These are phyloP conservation scores for Alternaria incomplexa DNA, from an alignment of 2,329 filamentous ascomycete species.

Conservation along the genomic window DNA sequence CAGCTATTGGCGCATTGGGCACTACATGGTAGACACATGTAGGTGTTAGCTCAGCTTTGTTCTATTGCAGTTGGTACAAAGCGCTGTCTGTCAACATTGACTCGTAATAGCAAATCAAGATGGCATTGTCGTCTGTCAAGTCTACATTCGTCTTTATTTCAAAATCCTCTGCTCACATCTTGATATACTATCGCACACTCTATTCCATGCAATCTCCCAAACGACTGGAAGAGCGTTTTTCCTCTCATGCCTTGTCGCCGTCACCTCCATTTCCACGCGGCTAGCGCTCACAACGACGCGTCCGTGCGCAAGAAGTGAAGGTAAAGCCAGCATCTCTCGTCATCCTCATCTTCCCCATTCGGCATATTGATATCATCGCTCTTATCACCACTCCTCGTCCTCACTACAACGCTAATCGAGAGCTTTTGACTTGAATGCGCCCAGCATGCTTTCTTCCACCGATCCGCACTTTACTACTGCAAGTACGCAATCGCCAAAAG, in stretches of 20 bases:
- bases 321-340: conserved; percentile 10
- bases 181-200: background rate
- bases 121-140: too few relatives aligned
- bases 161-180: background rate
- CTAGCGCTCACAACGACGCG: background rate
- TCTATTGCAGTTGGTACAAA: background rate
- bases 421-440: background rate
- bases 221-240: too few relatives aligned
- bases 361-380: background rate
- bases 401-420: background rate
- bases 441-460: background rate
- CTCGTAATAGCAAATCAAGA: background rate
- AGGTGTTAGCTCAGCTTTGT: background rate
- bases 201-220: too few relatives aligned
- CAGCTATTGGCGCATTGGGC: conserved; percentile 7
- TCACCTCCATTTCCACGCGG: background rate
- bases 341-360: background rate
- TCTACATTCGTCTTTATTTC: background rate
- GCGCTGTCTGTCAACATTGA: background rate
- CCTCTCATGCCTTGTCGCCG: background rate
- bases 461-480: background rate
- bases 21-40: background rate
- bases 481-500: background rate
- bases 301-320: background rate
- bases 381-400: background rate